Evolutionary conservation across 495 filamentous ascomycete genomes (phyloP).

Genomic region (Hyphodiscus hymeniophilus): DNA sequence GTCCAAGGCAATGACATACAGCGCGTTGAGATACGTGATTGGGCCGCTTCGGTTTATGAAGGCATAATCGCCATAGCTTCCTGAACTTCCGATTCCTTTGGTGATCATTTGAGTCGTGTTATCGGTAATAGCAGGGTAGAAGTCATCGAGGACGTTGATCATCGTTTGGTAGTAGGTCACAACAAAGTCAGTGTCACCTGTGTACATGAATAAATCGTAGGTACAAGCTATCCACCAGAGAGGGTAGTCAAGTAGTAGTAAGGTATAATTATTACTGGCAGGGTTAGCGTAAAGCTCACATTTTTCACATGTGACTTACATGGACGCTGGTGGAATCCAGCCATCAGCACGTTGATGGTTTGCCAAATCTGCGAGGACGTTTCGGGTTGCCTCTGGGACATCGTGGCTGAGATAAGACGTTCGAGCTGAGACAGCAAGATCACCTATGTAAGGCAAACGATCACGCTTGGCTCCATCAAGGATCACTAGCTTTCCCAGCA

Average conservation of each 20-base stretch:
- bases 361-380: constrained; percentile 37
- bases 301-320: constrained; percentile 20
- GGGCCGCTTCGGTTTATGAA: constrained; percentile 36
- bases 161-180: constrained; percentile 29
- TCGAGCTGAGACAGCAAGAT: constrained; percentile 34
- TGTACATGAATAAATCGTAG: constrained; percentile 37
- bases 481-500: constrained; percentile 34
- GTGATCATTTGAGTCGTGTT: constrained; percentile 27
- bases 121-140: constrained; percentile 29
- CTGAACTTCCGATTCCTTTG: constrained; percentile 24
- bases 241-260: constrained; percentile 38
- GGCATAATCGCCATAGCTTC: constrained; percentile 39
- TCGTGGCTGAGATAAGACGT: constrained; percentile 38
- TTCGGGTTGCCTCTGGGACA: constrained; percentile 27
- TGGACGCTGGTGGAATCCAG: constrained; percentile 44
- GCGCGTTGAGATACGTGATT: constrained; percentile 40
- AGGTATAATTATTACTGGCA: constrained; percentile 32
- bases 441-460: constrained; percentile 40
- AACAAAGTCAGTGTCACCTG: constrained; percentile 28
- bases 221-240: constrained; percentile 37
- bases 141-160: constrained; percentile 31
- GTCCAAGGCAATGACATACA: constrained; percentile 36
- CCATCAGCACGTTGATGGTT: constrained; percentile 38
- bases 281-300: neutral
- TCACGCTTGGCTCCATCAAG: constrained; percentile 41